Evolutionary conservation across 176 grass and related monocot genomes (phyloP), one percentile per base, ranked within the genome.

Genomic region (Oryza officinalis): DNA sequence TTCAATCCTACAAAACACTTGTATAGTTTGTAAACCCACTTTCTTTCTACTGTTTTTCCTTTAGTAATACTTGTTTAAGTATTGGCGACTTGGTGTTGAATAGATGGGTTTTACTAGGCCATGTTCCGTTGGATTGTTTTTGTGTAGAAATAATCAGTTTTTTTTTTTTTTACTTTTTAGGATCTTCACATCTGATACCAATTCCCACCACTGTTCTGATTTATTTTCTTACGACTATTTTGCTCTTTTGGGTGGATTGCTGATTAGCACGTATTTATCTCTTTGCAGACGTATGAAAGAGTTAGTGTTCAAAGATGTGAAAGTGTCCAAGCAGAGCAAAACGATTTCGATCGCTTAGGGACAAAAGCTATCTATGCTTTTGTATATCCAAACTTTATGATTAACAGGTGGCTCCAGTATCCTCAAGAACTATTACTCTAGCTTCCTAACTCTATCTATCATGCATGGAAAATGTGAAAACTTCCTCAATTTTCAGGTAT

Each of bases 361-460:
- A 88, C 80, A 47, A 95, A 93, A 88, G 93, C 96, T 75, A 70
- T 88, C 1, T 98, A 98, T 92, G 93, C 96, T 38, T 98, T 98
- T 81, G 77, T 98, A 78, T 98, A 95, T 77, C 96, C 93, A 75
- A 98, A 95, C 74, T 98, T 98, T 77, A 98, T 98, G 93, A 92
- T 98, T 71, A 98, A 98, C 80, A 95, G 96, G 93, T 95, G 38
- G 1, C 11, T 57, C 3, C 30, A 41, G 75, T 68, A 75, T 78
- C 47, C 14, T 77, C 65, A 31, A 80, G 15, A 73, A 79, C n/a
- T 43, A 0, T 60, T 27, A 18, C 18, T 87, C 71, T 25, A 26
- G 8, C 25, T 52, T 50, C 31, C 3, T 73, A 14, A 18, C 12
- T 81, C 31, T 44, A 10, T 13, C 27, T 73, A 20, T 83, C n/a